Evolutionary conservation across 106 monocot genomes (phyloP).

Genomic region (Posidonia australis): DNA sequence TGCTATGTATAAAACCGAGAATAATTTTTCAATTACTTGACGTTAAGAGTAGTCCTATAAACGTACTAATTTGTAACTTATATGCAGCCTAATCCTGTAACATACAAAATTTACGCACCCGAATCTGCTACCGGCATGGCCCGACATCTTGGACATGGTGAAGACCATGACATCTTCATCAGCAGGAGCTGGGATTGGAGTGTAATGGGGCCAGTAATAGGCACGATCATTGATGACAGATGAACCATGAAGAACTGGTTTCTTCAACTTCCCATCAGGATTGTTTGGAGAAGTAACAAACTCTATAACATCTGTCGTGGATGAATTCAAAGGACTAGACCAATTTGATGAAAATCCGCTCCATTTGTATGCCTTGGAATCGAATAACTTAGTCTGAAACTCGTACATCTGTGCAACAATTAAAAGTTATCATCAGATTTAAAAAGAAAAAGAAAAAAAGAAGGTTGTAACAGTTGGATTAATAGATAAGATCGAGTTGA

Average conservation of each 20-base stretch:
- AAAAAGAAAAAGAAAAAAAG: too few species aligned
- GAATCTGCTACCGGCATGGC: conserved; percentile 76
- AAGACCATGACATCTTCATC: conserved; percentile 78
- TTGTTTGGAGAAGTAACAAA: conserved; percentile 90
- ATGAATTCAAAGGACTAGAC: conserved; percentile 13
- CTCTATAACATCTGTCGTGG: conserved; percentile 38
- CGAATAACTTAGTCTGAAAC: conserved; percentile 40
- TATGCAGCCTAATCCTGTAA: not conserved
- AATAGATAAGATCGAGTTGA: too few species aligned
- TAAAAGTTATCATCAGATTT: too few species aligned
- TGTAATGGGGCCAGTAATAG: conserved; percentile 85
- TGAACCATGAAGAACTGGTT: conserved; percentile 36
- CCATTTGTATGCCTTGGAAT: conserved; percentile 41
- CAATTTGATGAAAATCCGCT: conserved; percentile 34
- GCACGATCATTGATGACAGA: conserved; percentile 51
- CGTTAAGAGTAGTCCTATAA: not conserved
- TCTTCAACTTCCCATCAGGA: conserved; percentile 32
- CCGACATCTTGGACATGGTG: conserved; percentile 52
- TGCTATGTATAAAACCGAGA: too few species aligned
- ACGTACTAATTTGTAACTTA: not conserved
- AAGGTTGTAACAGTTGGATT: too few species aligned
- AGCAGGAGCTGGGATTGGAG: conserved; percentile 40
- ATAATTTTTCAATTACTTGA: not conserved
- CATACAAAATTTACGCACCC: conserved; percentile 39
- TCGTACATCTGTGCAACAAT: conserved; percentile 34